phyloP scores from a whole-genome alignment of 495 filamentous ascomycete genomes.

The Tuber magnatum region DNA sequence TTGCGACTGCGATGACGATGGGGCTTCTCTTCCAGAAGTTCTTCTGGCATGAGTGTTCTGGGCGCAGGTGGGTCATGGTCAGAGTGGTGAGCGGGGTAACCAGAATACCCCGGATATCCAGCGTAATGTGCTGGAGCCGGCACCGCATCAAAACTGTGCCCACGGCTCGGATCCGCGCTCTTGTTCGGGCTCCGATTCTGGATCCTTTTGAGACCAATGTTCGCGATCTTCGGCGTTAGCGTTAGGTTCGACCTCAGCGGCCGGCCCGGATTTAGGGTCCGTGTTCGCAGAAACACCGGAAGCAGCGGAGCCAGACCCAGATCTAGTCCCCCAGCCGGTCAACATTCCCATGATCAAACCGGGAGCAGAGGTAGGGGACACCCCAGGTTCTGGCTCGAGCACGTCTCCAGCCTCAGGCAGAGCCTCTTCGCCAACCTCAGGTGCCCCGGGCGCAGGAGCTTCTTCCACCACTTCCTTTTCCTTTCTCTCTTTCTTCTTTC shows the following conservation, averaged over 20 bases:
- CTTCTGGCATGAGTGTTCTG: slow-evolving; percentile 14
- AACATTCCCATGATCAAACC: slow-evolving; percentile 25
- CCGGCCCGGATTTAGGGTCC: slow-evolving; percentile 21
- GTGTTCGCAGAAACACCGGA: slow-evolving; percentile 10
- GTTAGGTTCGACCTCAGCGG: slow-evolving; percentile 18
- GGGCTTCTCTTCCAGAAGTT: slow-evolving; percentile 27
- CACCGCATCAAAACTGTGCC: background rate
- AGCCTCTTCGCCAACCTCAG: slow-evolving; percentile 8
- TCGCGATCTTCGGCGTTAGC: slow-evolving; percentile 13
- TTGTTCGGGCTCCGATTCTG: slow-evolving; percentile 26
- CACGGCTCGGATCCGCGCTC: slow-evolving; percentile 10
- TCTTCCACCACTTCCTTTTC: slow-evolving; percentile 17
- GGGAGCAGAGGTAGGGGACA: background rate
- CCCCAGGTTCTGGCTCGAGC: slow-evolving; percentile 26
- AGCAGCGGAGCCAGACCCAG: slow-evolving; percentile 22
- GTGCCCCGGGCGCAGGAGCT: slow-evolving; percentile 5
- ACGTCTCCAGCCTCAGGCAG: slow-evolving; percentile 15
- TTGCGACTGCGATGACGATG: slow-evolving; percentile 26
- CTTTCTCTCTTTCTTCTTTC: slow-evolving; percentile 5
- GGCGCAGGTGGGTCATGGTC: slow-evolving; percentile 1
- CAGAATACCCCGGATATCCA: slow-evolving; percentile 1
- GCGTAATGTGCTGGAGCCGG: background rate
- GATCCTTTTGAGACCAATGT: slow-evolving; percentile 29
- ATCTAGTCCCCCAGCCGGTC: slow-evolving; percentile 9
- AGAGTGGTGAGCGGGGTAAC: background rate